phyloP scores from a whole-genome alignment of 371 early-diverging fungal species.

The Mortierella sp. region DNA sequence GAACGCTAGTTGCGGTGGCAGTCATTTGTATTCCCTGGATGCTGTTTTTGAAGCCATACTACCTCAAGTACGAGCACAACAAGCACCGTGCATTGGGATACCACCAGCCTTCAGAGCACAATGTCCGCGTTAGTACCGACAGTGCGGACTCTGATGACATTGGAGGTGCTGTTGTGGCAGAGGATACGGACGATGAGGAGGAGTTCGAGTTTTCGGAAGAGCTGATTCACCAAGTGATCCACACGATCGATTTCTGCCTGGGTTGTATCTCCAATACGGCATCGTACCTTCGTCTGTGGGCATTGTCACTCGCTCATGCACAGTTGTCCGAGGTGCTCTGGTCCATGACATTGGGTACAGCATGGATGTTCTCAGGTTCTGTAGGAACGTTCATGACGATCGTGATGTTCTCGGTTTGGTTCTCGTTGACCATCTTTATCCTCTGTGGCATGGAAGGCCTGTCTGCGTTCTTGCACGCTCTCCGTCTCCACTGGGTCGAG shows the following conservation, averaged over 20 bases:
- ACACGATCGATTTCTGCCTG: slow-evolving; percentile 99
- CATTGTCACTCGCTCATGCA: slow-evolving; percentile 99
- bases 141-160: slow-evolving; percentile 48
- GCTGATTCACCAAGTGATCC: slow-evolving; percentile 97
- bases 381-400: slow-evolving; percentile 61
- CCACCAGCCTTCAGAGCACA: slow-evolving; percentile 68
- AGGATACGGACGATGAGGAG: slow-evolving; percentile 55
- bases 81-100: slow-evolving; percentile 81
- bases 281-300: slow-evolving; percentile 99
- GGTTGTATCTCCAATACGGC: slow-evolving; percentile 99
- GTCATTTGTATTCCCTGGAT: slow-evolving; percentile 98
- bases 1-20: slow-evolving; percentile 86
- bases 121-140: slow-evolving; percentile 59
- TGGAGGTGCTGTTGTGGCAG: slow-evolving; percentile 53
- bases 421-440: slow-evolving; percentile 81
- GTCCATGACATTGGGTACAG: slow-evolving; percentile 90
- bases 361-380: slow-evolving; percentile 65
- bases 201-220: slow-evolving; percentile 94
- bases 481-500: slow-evolving; percentile 99
- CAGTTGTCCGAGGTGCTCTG: slow-evolving; percentile 98
- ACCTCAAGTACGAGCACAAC: slow-evolving; percentile 82
- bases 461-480: slow-evolving; percentile 98
- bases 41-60: slow-evolving; percentile 96
- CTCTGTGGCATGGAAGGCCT: slow-evolving; percentile 98
- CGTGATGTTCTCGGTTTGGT: slow-evolving; percentile 87